Evolutionary conservation across 768 basidiomycete genomes (phyloP).

Genomic region (Mycena sanguinolenta): DNA sequence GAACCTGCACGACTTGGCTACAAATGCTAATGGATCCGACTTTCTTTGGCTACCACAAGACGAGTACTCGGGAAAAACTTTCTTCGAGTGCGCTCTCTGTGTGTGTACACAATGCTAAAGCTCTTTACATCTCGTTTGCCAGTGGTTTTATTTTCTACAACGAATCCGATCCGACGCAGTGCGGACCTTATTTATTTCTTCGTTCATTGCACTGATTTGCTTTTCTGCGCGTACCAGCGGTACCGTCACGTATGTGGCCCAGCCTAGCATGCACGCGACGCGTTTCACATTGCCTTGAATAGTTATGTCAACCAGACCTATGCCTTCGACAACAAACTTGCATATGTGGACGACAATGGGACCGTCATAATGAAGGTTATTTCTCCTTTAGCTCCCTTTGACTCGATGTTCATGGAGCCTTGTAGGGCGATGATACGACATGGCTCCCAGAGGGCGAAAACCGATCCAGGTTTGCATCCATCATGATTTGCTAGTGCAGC

Average conservation of each 20-base stretch:
- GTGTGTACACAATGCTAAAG: not conserved
- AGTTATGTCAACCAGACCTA: conserved; percentile 73
- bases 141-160: conserved; percentile 75
- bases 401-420: not conserved
- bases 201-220: conserved; percentile 8
- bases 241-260: conserved; percentile 72
- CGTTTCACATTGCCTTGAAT: conserved; percentile 27
- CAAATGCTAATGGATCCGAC: conserved; percentile 59
- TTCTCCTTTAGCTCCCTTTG: not conserved
- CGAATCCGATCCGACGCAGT: conserved; percentile 78
- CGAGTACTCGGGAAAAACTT: conserved; percentile 72
- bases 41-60: conserved; percentile 79
- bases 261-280: conserved; percentile 30
- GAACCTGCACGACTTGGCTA: conserved; percentile 47
- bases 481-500: not conserved
- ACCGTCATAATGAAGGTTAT: conserved; percentile 74
- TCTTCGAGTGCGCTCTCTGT: conserved; percentile 71
- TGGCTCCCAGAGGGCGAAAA: conserved; percentile 64
- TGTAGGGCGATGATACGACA: conserved; percentile 72
- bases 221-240: conserved; percentile 61
- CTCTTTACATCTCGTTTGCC: not conserved
- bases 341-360: conserved; percentile 68
- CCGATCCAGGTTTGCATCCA: conserved; percentile 67
- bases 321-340: conserved; percentile 68
- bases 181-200: conserved; percentile 40